Evolutionary conservation across 306 rosid genomes (phyloP), one percentile per base, ranked within the genome.

Genomic region (Lathyrus tuberosus): DNA sequence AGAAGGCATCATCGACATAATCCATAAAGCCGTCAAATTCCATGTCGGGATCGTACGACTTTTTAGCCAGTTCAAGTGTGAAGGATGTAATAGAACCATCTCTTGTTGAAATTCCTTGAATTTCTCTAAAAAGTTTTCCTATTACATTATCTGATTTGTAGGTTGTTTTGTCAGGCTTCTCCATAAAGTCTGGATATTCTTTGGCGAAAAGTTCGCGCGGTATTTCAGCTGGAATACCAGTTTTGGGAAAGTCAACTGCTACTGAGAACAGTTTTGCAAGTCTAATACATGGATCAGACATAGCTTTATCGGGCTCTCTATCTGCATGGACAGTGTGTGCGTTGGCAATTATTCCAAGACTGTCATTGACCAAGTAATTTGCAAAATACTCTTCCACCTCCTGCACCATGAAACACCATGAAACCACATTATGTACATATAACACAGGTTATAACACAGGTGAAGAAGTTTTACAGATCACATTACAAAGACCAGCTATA

Each of bases 101-200:
- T 44, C 72, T 66, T 0, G 82, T 41, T 24, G 88, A 76, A 71
- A 84, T 65, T 13, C 71, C 83, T 49, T 58, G 62, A 74, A 92
- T 96, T 77, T 79, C 81, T 49, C 90, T 85, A 35, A 75, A 92
- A 56, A 92, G 98, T 70, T 79, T 84, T 72, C 97, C 97, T 2
- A 92, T 81, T 33, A 87, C 97, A 43, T 82, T 88, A 1, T 0
- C 0, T 1, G 97, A 92, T 22, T 11, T 15, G 14, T 92, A 87
- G 26, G 86, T 83, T 56, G 76, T 64, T 71, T 80, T 92, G 70
- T 89, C 86, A 1, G 62, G 84, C 70, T 92, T 92, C 22, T 87
- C 96, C 98, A 92, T 87, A 80, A 92, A 92, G 47, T 92, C 95
- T 11, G 96, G 98, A 83, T 78, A 92, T 61, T 86, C 88, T 62